Conservation (phyloP, 2,329 filamentous ascomycete genomes). For the Fusarium miscanthi region DNA sequence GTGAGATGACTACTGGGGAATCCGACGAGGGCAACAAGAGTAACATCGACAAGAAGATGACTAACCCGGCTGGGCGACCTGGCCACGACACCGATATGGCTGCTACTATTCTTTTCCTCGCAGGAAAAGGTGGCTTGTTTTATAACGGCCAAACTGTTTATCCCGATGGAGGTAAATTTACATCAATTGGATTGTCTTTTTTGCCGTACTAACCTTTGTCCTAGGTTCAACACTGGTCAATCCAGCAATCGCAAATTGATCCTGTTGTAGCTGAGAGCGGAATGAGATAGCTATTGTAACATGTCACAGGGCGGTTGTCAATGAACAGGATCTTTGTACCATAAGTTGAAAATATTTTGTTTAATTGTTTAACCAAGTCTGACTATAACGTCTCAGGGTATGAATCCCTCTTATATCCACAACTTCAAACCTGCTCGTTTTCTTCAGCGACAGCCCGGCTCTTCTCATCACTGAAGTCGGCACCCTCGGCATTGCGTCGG, state of each 20-base stretch:
- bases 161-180: not conserved
- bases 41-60: not conserved
- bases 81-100: slow-evolving; percentile 11
- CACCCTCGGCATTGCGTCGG: slow-evolving; percentile 43
- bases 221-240: not conserved
- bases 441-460: not conserved
- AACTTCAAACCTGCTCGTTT: not conserved
- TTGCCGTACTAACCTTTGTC: not conserved
- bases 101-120: slow-evolving; percentile 3
- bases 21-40: slow-evolving; percentile 5
- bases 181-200: fast-evolving
- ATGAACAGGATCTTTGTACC: fast-evolving
- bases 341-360: not conserved
- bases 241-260: not conserved
- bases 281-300: fast-evolving
- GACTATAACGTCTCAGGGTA: too few species aligned
- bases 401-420: not conserved
- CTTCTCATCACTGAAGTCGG: slow-evolving; percentile 44
- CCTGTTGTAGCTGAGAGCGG: fast-evolving
- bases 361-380: not conserved
- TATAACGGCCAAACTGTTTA: slow-evolving; percentile 14
- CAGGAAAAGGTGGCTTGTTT: slow-evolving; percentile 9
- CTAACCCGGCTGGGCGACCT: not conserved
- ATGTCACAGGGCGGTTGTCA: too few species aligned
- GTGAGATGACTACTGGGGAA: slow-evolving; percentile 10